Evolutionary conservation across 2,329 filamentous ascomycete species (phyloP).

Genomic region (Fusarium hainanense): DNA sequence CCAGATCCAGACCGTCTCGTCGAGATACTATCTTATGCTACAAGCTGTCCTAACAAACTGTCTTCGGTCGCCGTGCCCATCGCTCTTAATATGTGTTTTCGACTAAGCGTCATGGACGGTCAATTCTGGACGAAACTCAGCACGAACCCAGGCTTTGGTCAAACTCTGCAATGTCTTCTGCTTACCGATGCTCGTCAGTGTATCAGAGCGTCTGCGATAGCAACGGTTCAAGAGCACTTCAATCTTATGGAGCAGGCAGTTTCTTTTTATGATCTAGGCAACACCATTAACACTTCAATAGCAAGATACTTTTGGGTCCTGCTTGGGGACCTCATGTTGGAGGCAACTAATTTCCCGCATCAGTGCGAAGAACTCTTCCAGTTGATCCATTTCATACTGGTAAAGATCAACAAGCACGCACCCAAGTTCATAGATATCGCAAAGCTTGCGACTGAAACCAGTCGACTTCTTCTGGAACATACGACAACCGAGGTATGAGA

Average conservation of each 20-base stretch:
- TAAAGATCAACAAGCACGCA: slow-evolving; percentile 45
- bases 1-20: slow-evolving; percentile 42
- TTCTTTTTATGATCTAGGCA: neutral
- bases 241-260: slow-evolving; percentile 11
- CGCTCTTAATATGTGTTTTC: slow-evolving; percentile 46
- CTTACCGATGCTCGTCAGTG: slow-evolving; percentile 44
- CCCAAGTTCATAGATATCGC: slow-evolving; percentile 49
- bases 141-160: slow-evolving; percentile 37
- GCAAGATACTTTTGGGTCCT: slow-evolving; percentile 49
- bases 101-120: slow-evolving; percentile 44
- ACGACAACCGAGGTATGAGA: slow-evolving; percentile 54
- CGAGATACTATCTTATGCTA: slow-evolving; percentile 45
- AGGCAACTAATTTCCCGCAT: slow-evolving; percentile 45
- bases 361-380: slow-evolving; percentile 60
- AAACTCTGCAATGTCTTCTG: slow-evolving; percentile 42
- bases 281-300: slow-evolving; percentile 15
- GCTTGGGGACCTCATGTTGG: slow-evolving; percentile 50
- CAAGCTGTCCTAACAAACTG: slow-evolving; percentile 37
- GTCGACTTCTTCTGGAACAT: slow-evolving; percentile 54
- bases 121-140: slow-evolving; percentile 47
- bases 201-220: slow-evolving; percentile 48
- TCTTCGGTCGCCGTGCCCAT: slow-evolving; percentile 44
- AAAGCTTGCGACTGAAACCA: slow-evolving; percentile 46
- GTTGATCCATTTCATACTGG: slow-evolving; percentile 55
- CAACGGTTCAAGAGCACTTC: slow-evolving; percentile 50